These are phyloP conservation scores for Oryza officinalis DNA, from an alignment of 176 grass and related monocot species.

Conservation along the genomic window DNA sequence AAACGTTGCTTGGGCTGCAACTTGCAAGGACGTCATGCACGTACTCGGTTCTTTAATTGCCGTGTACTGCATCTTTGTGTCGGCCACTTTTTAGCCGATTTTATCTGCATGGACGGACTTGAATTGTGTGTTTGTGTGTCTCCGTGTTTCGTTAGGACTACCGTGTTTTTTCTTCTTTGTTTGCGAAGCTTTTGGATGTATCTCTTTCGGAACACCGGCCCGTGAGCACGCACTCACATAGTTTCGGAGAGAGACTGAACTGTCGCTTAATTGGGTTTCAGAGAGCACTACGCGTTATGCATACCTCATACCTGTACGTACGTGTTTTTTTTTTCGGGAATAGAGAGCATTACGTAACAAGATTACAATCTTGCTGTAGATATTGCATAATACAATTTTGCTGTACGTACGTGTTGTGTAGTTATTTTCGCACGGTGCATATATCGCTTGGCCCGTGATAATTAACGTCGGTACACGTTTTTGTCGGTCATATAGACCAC, in stretches of 20 bases:
- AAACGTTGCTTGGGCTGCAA: neutral
- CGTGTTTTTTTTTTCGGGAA: too few relatives aligned
- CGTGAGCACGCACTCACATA: neutral
- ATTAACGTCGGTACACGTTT: too few relatives aligned
- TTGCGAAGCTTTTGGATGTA: slow-evolving; percentile 6
- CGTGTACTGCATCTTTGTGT: neutral
- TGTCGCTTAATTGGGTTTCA: neutral
- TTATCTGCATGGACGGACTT: neutral
- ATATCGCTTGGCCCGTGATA: too few relatives aligned
- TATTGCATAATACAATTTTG: too few relatives aligned
- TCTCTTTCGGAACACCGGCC: neutral
- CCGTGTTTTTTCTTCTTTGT: slow-evolving; percentile 6
- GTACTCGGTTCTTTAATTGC: neutral
- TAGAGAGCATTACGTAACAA: too few relatives aligned
- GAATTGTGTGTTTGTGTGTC: neutral
- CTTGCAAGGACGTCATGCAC: slow-evolving; percentile 2
- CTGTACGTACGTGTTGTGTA: too few relatives aligned
- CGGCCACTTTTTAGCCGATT: neutral
- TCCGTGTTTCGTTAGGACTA: slow-evolving; percentile 1
- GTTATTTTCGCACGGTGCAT: too few relatives aligned
- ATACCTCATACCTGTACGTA: too few relatives aligned
- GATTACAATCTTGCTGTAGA: too few relatives aligned
- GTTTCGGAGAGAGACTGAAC: neutral
- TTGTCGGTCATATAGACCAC: too few relatives aligned
- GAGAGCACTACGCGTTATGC: neutral